Evolutionary conservation across 2,329 filamentous ascomycete species (phyloP), one percentile per base, ranked within the genome.

Genomic region (Pezicula rhizophila): DNA sequence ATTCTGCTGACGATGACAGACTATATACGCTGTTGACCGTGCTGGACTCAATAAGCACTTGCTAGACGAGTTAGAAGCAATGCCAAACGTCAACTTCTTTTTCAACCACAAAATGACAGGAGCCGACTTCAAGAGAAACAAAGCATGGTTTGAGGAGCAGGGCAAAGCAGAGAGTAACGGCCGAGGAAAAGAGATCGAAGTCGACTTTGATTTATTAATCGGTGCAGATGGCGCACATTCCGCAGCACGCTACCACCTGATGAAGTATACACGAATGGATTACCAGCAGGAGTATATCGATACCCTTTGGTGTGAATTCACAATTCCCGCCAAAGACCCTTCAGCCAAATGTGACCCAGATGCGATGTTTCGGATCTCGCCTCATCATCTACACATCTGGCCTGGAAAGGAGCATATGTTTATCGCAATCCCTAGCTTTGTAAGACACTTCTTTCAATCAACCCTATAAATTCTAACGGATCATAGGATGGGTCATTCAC

Each of bases 381-480:
- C 90, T 1, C 88, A 96, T 60, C 91, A 97, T 64, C 76, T 99
- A 1, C 93, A 99, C 68, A 99, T 99, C 64, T 99, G 93, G 93
- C 93, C 93, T 0, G 90, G 88, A 28, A 84, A 84, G 59, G 83
- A 91, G 38, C 92, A 93, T 61, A 97, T 99, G 95, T 99, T 99
- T 70, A 99, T 99, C 62, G 95, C 93, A 15, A 91, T 99, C 39
- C 92, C 93, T 0, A 84, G 79, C 45, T 55, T 50, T 28, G 55
- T 60, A 48, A 18, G 39, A 51, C 8, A 12, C 23, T 23, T 20
- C 7, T n/a, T 10, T 10, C n/a, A 12, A 8, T 14, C 12, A 2
- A 14, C 6, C 12, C 23, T 34, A 17, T 10, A n/a, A 34, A 31
- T 31, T 26, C 54, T 60, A 47, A 62, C 33, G 31, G 35, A 10